Percentiles rank a stretch among this genome's conserved stretches.
These are phyloP conservation scores for Macrolepiota dolichaula DNA, from an alignment of 768 basidiomycete species.

Conservation along the genomic window DNA sequence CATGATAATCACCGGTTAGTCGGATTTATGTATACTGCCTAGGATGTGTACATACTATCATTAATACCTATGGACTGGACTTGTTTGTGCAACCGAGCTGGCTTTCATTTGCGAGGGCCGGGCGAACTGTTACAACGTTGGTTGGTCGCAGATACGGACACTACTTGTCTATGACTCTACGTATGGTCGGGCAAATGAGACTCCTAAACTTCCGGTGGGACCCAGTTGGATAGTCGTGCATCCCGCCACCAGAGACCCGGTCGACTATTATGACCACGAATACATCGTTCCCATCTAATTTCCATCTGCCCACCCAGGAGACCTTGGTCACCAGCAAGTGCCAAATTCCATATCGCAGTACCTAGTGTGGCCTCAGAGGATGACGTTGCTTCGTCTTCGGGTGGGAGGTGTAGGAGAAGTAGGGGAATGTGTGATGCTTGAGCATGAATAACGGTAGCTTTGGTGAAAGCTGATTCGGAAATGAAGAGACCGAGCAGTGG, in stretches of 20 bases:
- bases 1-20: neutral
- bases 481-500: slow-evolving; percentile 65
- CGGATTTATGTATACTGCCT: neutral
- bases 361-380: slow-evolving; percentile 28
- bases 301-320: slow-evolving; percentile 60
- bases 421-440: slow-evolving; percentile 76
- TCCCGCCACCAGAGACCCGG: slow-evolving; percentile 45
- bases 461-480: slow-evolving; percentile 80
- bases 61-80: neutral
- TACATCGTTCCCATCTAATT: slow-evolving; percentile 59
- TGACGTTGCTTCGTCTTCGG: slow-evolving; percentile 14
- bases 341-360: slow-evolving; percentile 66
- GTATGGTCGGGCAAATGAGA: neutral
- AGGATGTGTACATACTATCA: neutral
- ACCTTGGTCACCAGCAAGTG: slow-evolving; percentile 51
- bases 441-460: slow-evolving; percentile 62
- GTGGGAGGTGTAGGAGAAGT: slow-evolving; percentile 75
- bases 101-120: neutral
- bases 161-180: no score
- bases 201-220: slow-evolving; percentile 8
- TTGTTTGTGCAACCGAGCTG: neutral
- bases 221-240: slow-evolving; percentile 26
- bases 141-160: no score
- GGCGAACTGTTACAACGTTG: no score
- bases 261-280: slow-evolving; percentile 28